These are phyloP conservation scores for Paramecium caudatum DNA, from an alignment of 73 alveolate genomes.

Conservation along the genomic window DNA sequence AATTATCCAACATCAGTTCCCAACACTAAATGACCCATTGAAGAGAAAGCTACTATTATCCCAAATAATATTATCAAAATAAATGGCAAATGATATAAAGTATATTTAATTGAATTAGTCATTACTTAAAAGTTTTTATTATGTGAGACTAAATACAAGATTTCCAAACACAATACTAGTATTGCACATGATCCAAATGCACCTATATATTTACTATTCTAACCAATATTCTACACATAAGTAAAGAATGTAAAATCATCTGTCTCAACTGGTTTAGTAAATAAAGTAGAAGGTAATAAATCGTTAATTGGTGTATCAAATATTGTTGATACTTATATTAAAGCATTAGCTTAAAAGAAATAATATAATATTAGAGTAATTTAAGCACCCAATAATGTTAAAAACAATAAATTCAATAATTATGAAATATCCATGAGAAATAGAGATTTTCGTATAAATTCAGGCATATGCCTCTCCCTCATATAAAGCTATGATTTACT, in stretches of 20 bases:
- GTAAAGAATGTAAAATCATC: neutral
- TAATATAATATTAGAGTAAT: slow-evolving; percentile 9
- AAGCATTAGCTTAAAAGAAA: slow-evolving; percentile 36
- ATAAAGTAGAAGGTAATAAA: neutral
- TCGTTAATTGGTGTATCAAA: slow-evolving; percentile 15
- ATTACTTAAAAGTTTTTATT: slow-evolving; percentile 52
- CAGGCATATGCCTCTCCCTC: slow-evolving; percentile 69
- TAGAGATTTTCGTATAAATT: slow-evolving; percentile 21
- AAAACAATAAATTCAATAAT: slow-evolving; percentile 41
- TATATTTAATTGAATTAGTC: slow-evolving; percentile 53
- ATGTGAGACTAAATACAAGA: slow-evolving; percentile 51
- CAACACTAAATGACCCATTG: slow-evolving; percentile 57
- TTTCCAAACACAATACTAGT: slow-evolving; percentile 34
- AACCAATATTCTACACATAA: neutral
- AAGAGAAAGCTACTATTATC: slow-evolving; percentile 7
- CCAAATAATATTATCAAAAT: slow-evolving; percentile 30
- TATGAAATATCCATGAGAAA: slow-evolving; percentile 55
- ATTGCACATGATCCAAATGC: slow-evolving; percentile 57
- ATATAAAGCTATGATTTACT: slow-evolving; percentile 32
- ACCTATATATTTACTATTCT: neutral
- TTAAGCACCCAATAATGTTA: slow-evolving; percentile 55
- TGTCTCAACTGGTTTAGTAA: neutral
- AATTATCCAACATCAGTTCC: slow-evolving; percentile 42
- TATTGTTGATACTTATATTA: neutral
- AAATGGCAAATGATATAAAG: slow-evolving; percentile 35